A percentile compares a stretch with the other conserved stretches of the same genome.
phyloP scores from a whole-genome alignment of 148 eudicot species.

The Bassia scoparia region DNA sequence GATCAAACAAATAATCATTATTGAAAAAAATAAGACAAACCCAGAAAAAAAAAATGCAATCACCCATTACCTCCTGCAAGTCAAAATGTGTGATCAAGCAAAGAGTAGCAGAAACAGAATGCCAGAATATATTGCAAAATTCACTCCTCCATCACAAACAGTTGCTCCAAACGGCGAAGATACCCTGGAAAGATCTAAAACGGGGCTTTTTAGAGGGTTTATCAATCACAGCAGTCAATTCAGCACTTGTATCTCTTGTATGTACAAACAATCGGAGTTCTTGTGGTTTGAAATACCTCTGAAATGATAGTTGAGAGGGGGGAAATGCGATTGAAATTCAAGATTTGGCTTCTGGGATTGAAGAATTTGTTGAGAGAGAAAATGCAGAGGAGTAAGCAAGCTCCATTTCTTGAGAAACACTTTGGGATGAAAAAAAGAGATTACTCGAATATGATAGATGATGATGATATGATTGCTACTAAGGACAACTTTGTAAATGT shows the following conservation, averaged over 20 bases:
- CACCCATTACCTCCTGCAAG: conserved; percentile 49
- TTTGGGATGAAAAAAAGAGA: too few species aligned
- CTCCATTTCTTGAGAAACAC: conserved; percentile 34
- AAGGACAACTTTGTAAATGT: too few species aligned
- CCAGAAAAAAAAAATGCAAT: not conserved
- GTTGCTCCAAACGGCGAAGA: conserved; percentile 80
- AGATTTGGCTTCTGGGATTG: conserved; percentile 8
- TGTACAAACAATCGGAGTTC: conserved; percentile 20
- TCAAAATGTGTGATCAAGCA: conserved; percentile 66
- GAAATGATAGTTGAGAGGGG: conserved; percentile 15
- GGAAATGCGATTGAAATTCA: not conserved
- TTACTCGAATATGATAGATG: too few species aligned
- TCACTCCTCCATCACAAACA: conserved; percentile 63
- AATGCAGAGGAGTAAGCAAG: conserved; percentile 31
- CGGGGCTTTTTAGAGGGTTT: conserved; percentile 36
- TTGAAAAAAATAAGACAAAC: not conserved
- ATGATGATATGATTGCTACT: too few species aligned
- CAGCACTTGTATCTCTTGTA: conserved; percentile 36
- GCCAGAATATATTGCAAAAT: conserved; percentile 71
- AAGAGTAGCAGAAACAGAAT: conserved; percentile 68
- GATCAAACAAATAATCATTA: not conserved
- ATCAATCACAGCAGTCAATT: conserved; percentile 44
- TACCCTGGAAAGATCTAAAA: conserved; percentile 54
- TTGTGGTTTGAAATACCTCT: conserved; percentile 15
- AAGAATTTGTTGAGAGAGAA: conserved; percentile 14